Percentiles rank a stretch among this genome's conserved stretches.
phyloP scores from a whole-genome alignment of 345 rosid genomes.

The Euphorbia tirucalli region DNA sequence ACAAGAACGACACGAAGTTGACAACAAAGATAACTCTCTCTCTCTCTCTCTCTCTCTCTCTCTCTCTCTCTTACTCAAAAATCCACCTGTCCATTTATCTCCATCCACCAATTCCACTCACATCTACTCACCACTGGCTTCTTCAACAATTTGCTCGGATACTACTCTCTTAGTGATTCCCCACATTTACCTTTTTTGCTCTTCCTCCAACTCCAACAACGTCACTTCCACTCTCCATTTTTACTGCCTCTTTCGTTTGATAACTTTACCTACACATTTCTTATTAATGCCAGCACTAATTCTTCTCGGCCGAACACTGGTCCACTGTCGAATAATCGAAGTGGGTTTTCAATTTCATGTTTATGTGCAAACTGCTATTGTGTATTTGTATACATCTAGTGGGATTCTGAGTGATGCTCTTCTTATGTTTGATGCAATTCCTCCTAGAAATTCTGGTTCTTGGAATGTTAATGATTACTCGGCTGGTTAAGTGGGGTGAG shows the following conservation, averaged over 20 bases:
- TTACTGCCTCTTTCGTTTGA: constrained; percentile 41
- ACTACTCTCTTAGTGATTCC: constrained; percentile 41
- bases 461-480: constrained; percentile 87
- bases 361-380: constrained; percentile 68
- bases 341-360: constrained; percentile 60
- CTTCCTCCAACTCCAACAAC: constrained; percentile 45
- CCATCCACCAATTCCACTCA: constrained; percentile 52
- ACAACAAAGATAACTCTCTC: constrained; percentile 14
- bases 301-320: constrained; percentile 37
- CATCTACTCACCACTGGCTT: constrained; percentile 36
- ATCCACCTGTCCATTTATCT: constrained; percentile 27
- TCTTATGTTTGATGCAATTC: constrained; percentile 70
- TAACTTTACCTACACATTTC: constrained; percentile 58
- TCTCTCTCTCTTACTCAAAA: constrained; percentile 31
- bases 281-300: constrained; percentile 44
- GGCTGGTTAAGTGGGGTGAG: constrained; percentile 56
- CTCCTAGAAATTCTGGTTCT: constrained; percentile 51
- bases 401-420: constrained; percentile 34
- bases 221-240: constrained; percentile 23
- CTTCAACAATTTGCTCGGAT: constrained; percentile 57
- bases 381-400: constrained; percentile 37
- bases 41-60: too few species aligned
- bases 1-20: constrained; percentile 1
- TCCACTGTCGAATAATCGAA: constrained; percentile 52
- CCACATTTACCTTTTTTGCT: constrained; percentile 47